phyloP scores from a whole-genome alignment of 2,329 filamentous ascomycete genomes.

The Sclerotinia sclerotiorum region DNA sequence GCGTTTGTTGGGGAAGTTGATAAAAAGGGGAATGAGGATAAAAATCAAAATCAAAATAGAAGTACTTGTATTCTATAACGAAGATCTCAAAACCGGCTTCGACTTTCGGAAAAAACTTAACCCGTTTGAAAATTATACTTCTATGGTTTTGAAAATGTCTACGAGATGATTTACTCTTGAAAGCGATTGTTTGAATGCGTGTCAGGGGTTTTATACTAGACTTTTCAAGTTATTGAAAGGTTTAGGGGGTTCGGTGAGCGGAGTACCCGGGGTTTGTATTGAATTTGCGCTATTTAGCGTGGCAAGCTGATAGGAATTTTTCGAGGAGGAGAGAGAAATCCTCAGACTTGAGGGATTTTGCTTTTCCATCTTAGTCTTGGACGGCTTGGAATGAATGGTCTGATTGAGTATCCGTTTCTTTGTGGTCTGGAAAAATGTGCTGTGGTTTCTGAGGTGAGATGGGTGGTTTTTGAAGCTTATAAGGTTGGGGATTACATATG shows the following conservation, averaged over 20 bases:
- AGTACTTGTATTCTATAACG: background rate
- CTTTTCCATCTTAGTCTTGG: constrained; percentile 11
- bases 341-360: background rate
- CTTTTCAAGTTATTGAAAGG: constrained; percentile 3
- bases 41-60: background rate
- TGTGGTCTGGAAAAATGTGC: background rate
- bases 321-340: background rate
- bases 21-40: background rate
- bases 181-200: background rate
- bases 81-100: background rate
- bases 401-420: constrained; percentile 2
- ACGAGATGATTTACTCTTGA: background rate
- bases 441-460: background rate
- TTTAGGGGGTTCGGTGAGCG: background rate
- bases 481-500: too few species aligned
- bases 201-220: background rate
- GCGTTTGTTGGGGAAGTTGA: background rate
- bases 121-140: background rate
- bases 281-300: background rate
- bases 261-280: constrained; percentile 4
- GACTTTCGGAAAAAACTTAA: background rate
- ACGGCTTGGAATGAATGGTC: background rate
- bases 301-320: background rate
- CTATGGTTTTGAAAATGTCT: constrained; percentile 6
- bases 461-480: background rate